Conservation (phyloP, 352 stramenopile genomes). For the Aphanomyces stellatus region DNA sequence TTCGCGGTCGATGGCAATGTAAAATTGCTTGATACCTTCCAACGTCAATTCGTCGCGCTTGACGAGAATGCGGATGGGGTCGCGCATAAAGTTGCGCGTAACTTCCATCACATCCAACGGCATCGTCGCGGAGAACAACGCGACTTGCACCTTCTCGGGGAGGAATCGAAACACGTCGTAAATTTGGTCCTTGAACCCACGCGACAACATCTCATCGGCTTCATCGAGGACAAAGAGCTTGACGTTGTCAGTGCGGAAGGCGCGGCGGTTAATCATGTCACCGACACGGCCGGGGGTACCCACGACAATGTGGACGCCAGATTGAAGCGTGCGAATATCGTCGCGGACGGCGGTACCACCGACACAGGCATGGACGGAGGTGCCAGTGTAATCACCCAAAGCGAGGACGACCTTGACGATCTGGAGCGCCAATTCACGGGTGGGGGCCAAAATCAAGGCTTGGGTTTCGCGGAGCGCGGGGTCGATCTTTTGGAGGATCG, state of each 20-base stretch:
- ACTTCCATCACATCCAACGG: slow-evolving; percentile 98
- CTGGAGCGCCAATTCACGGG: slow-evolving; percentile 98
- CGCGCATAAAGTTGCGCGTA: slow-evolving; percentile 97
- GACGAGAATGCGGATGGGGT: slow-evolving; percentile 98
- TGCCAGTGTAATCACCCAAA: slow-evolving; percentile 94
- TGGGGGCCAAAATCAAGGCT: slow-evolving; percentile 98
- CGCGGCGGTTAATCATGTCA: slow-evolving; percentile 99
- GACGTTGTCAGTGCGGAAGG: slow-evolving; percentile 91
- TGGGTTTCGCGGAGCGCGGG: slow-evolving; percentile 93
- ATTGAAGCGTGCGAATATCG: slow-evolving; percentile 97
- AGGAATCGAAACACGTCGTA: slow-evolving; percentile 99
- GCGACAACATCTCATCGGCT: slow-evolving; percentile 99
- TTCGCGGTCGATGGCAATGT: slow-evolving; percentile 97
- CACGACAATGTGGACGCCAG: slow-evolving; percentile 97
- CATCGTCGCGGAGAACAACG: slow-evolving; percentile 99
- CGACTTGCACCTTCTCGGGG: slow-evolving; percentile 95
- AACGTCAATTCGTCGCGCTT: slow-evolving; percentile 99
- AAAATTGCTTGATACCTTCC: slow-evolving; percentile 99
- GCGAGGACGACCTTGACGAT: slow-evolving; percentile 98
- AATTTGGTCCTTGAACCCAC: slow-evolving; percentile 99
- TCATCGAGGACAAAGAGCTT: slow-evolving; percentile 99
- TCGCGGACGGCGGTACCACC: slow-evolving; percentile 97
- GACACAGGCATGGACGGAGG: slow-evolving; percentile 97
- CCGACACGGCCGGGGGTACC: slow-evolving; percentile 97
- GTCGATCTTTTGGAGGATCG: slow-evolving; percentile 98